phyloP scores from a whole-genome alignment of 192 early-diverging fungal genomes.

The Glomus cerebriforme region DNA sequence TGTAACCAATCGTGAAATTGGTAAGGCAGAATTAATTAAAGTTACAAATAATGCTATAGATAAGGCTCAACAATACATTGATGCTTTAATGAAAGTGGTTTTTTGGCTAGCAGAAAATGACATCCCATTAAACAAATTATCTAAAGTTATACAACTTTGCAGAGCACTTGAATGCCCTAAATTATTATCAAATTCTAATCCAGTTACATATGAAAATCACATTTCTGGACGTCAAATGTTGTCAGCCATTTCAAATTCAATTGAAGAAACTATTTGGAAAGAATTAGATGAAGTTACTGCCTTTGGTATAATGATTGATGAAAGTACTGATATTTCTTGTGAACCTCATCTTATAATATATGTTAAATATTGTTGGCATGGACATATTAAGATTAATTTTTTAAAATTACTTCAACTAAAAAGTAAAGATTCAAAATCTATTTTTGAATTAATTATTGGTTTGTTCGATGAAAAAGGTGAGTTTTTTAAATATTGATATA shows the following conservation, averaged over 20 bases:
- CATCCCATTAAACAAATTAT: no score
- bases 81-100: background rate
- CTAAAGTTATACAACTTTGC: background rate
- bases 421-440: background rate
- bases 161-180: background rate
- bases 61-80: background rate
- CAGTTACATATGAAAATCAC: background rate
- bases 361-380: background rate
- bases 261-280: background rate
- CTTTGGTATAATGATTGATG: slow-evolving; percentile 1
- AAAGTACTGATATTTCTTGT: background rate
- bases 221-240: background rate
- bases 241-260: background rate
- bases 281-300: background rate
- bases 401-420: background rate
- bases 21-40: background rate
- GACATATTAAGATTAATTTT: background rate
- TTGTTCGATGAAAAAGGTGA: background rate
- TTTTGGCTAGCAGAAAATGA: background rate
- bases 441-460: background rate
- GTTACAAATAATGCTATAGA: background rate
- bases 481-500: background rate
- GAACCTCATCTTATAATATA: background rate
- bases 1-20: background rate
- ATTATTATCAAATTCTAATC: background rate